Conservation (phyloP, 805 yeast genomes). For the Brettanomyces sp. region DNA sequence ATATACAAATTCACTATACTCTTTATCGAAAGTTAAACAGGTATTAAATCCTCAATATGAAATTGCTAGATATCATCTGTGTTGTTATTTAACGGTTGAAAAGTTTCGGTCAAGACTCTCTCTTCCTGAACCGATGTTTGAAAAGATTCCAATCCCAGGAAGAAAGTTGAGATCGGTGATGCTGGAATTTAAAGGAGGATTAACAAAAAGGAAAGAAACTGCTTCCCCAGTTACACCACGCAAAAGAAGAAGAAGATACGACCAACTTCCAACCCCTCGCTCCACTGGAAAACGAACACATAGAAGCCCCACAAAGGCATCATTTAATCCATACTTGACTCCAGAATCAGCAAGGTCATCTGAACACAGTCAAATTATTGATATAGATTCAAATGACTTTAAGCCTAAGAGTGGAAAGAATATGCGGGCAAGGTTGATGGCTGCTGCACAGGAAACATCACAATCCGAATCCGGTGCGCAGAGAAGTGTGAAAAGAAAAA, state of each 20-base stretch:
- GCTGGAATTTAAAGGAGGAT: constrained; percentile 34
- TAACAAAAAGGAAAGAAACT: constrained; percentile 16
- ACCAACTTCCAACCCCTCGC: constrained; percentile 1
- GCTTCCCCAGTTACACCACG: constrained; percentile 14
- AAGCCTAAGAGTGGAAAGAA: background rate
- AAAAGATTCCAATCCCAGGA: constrained; percentile 51
- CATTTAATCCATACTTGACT: constrained; percentile 7
- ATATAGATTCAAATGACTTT: background rate
- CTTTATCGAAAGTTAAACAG: constrained; percentile 41
- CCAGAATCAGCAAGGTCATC: constrained; percentile 13
- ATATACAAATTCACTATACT: constrained; percentile 36
- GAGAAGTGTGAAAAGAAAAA: background rate
- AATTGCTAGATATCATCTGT: constrained; percentile 56
- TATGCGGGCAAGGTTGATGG: constrained; percentile 1
- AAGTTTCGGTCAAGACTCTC: constrained; percentile 32
- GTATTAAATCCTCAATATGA: constrained; percentile 45
- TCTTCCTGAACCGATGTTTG: constrained; percentile 39
- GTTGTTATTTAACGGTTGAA: constrained; percentile 55
- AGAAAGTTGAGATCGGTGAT: constrained; percentile 32
- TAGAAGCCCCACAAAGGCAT: background rate
- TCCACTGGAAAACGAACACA: background rate
- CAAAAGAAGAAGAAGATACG: constrained; percentile 1
- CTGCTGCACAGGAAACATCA: constrained; percentile 1
- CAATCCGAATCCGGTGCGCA: background rate
- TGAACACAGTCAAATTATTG: background rate